Percentiles rank a stretch among this genome's conserved stretches.
phyloP scores from a whole-genome alignment of 2,329 filamentous ascomycete species.

The Pyrenophora seminiperda region DNA sequence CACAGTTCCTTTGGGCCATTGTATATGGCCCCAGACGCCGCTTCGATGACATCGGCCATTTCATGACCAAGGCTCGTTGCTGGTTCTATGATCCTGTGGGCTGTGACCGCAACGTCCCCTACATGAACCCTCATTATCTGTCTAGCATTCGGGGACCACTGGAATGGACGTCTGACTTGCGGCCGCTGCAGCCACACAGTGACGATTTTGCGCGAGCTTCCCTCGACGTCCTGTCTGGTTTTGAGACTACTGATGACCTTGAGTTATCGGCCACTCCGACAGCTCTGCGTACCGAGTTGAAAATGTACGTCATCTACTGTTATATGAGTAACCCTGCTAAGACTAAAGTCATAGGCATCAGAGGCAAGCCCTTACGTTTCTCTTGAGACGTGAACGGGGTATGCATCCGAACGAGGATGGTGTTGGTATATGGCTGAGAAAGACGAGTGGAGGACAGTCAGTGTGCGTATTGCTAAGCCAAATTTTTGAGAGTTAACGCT shows the following conservation, averaged over 20 bases:
- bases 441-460: background rate
- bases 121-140: conserved; percentile 18
- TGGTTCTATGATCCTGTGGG: conserved; percentile 17
- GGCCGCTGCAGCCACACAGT: background rate
- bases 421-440: conserved; percentile 10
- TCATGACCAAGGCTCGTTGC: background rate
- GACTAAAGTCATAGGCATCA: conserved; percentile 8
- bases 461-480: background rate
- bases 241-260: background rate
- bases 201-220: background rate
- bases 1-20: background rate
- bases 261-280: background rate
- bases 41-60: background rate
- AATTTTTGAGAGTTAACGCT: no score
- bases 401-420: conserved; percentile 5
- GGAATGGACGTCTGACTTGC: background rate
- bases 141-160: background rate
- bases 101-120: conserved; percentile 21
- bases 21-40: background rate
- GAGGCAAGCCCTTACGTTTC: conserved; percentile 16
- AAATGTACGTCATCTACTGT: no score
- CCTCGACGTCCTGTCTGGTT: background rate
- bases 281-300: background rate
- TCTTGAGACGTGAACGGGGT: conserved; percentile 15
- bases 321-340: no score